A percentile compares a stretch with the other conserved stretches of the same genome.
Evolutionary conservation across 208 protist genomes (phyloP).

Genomic region (Trichomonas tenax): DNA sequence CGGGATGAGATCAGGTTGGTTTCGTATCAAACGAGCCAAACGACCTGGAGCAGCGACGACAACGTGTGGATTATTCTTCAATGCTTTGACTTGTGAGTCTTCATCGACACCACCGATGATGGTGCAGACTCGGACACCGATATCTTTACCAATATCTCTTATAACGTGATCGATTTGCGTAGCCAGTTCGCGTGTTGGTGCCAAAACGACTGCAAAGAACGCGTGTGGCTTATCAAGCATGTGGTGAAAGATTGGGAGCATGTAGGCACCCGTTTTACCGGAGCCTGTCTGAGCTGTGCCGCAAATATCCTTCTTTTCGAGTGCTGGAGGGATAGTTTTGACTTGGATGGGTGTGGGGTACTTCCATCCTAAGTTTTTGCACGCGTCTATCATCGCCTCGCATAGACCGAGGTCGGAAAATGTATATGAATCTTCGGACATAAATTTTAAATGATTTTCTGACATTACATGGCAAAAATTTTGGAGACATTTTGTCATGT

Average conservation of each 20-base stretch:
- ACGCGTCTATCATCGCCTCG: background rate
- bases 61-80: background rate
- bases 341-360: background rate
- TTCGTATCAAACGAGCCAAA: background rate
- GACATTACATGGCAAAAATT: too few relatives aligned
- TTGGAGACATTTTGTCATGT: too few relatives aligned
- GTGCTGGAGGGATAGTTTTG: conserved; percentile 46
- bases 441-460: too few relatives aligned
- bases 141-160: background rate
- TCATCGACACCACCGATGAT: conserved; percentile 9
- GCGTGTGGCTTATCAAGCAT: background rate
- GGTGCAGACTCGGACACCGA: background rate
- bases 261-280: conserved; percentile 43
- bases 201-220: background rate
- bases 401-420: background rate
- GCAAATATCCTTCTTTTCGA: conserved; percentile 59
- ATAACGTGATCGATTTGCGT: background rate
- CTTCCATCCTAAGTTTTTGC: background rate
- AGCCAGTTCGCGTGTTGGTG: background rate
- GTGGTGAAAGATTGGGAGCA: conserved; percentile 27
- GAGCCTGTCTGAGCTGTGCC: conserved; percentile 45
- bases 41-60: background rate
- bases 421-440: too few relatives aligned
- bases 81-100: background rate
- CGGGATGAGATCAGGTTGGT: background rate